These are phyloP conservation scores for Volutella citrinella DNA, from an alignment of 2,329 filamentous ascomycete genomes.

Conservation along the genomic window DNA sequence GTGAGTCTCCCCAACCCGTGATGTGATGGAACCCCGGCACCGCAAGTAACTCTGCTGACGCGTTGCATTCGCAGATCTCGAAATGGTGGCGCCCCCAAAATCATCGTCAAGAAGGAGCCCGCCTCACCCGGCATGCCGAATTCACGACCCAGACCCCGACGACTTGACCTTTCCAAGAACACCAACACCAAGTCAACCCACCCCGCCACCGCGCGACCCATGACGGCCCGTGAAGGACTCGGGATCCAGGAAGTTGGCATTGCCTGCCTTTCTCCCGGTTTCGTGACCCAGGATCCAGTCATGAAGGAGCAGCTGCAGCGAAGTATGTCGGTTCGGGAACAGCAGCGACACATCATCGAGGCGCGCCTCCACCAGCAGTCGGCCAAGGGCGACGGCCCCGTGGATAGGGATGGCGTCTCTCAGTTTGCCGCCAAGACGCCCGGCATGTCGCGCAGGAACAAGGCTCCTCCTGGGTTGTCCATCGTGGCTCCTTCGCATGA, in stretches of 20 bases:
- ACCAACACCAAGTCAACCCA: conserved; percentile 48
- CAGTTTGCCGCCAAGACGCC: conserved; percentile 67
- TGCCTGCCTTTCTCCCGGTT: conserved; percentile 91
- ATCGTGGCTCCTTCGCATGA: conserved; percentile 94
- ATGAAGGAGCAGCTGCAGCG: conserved; percentile 95
- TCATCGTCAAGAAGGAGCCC: conserved; percentile 95
- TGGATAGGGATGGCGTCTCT: conserved; percentile 48
- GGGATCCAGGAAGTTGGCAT: conserved; percentile 91
- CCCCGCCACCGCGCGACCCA: conserved; percentile 63
- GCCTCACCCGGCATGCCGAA: conserved; percentile 77
- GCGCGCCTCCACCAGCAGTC: conserved; percentile 83
- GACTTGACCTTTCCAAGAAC: conserved; percentile 73
- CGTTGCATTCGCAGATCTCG: conserved; percentile 44
- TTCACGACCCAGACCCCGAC: conserved; percentile 71
- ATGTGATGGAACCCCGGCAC: no score
- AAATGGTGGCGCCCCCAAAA: conserved; percentile 65
- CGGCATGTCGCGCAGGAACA: conserved; percentile 69
- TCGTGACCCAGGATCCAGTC: conserved; percentile 91
- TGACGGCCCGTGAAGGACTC: conserved; percentile 76
- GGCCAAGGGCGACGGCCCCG: conserved; percentile 68
- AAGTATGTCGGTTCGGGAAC: conserved; percentile 88
- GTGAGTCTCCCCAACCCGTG: conserved; percentile 45
- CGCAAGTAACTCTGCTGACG: no score
- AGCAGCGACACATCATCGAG: conserved; percentile 94
- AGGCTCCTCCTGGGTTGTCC: conserved; percentile 82